A percentile compares a stretch with the other conserved stretches of the same genome.
phyloP scores from a whole-genome alignment of 2,329 filamentous ascomycete species.

The Penicillium sp. region DNA sequence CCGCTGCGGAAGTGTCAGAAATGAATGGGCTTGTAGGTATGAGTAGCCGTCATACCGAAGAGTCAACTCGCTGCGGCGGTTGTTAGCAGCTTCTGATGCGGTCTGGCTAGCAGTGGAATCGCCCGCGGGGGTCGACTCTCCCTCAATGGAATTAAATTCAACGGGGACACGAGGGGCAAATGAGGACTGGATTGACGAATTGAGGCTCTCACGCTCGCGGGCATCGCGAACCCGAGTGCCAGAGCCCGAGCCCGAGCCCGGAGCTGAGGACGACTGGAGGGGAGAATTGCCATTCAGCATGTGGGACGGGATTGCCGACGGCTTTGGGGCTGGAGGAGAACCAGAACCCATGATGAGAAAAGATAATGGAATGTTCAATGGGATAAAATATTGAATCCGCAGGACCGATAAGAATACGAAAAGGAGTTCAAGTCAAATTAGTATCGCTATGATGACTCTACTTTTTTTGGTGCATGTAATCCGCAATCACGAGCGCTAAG shows the following conservation, averaged over 20 bases:
- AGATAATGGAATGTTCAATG: not conserved
- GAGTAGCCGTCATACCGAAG: conserved; percentile 23
- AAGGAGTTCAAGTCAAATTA: not conserved
- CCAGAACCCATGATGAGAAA: conserved; percentile 43
- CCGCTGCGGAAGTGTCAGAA: conserved; percentile 9
- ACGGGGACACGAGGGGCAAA: conserved; percentile 42
- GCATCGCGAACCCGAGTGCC: conserved; percentile 43
- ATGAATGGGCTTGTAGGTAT: not conserved
- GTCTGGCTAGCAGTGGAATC: conserved; percentile 17
- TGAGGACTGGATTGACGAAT: conserved; percentile 55
- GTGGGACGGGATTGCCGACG: conserved; percentile 53
- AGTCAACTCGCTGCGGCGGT: conserved; percentile 16
- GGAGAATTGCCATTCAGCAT: conserved; percentile 53
- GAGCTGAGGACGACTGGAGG: conserved; percentile 43
- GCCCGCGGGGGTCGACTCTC: conserved; percentile 11
- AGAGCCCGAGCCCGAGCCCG: conserved; percentile 9
- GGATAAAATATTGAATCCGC: not conserved
- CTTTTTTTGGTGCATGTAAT: conserved; percentile 9
- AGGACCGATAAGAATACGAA: not conserved
- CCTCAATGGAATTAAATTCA: conserved; percentile 27
- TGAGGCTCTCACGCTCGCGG: conserved; percentile 54
- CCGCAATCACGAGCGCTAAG: conserved; percentile 9
- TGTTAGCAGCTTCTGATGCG: conserved; percentile 10
- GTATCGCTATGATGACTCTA: conserved; percentile 7
- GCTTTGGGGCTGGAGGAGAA: conserved; percentile 44